Conservation (phyloP, 768 basidiomycete species). For the Tylopilus subfusipes region DNA sequence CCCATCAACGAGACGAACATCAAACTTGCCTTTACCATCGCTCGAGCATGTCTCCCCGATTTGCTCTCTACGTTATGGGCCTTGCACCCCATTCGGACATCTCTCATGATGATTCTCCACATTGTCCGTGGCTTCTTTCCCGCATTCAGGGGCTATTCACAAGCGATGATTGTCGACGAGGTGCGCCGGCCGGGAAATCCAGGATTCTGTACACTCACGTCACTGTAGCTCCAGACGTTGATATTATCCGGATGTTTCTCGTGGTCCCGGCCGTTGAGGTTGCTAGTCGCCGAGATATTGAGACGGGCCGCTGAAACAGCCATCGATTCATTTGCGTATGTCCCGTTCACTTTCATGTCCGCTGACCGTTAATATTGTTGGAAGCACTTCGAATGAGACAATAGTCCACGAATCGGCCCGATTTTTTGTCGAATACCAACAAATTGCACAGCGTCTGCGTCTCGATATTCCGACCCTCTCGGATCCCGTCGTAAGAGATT, state of each 20-base stretch:
- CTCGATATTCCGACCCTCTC: constrained; percentile 77
- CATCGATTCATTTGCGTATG: constrained; percentile 74
- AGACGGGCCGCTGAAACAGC: constrained; percentile 61
- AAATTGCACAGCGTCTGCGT: constrained; percentile 71
- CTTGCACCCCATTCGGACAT: constrained; percentile 65
- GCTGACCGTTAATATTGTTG: constrained; percentile 1
- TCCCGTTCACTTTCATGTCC: constrained; percentile 20
- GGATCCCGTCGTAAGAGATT: constrained; percentile 68
- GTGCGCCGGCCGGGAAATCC: constrained; percentile 38
- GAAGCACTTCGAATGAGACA: constrained; percentile 65
- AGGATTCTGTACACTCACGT: not conserved
- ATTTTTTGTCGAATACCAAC: constrained; percentile 73
- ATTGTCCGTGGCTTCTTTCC: constrained; percentile 72
- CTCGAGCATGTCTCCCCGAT: constrained; percentile 51
- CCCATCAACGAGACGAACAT: constrained; percentile 56
- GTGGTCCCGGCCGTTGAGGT: constrained; percentile 58
- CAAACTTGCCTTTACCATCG: constrained; percentile 52
- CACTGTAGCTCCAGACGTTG: constrained; percentile 59
- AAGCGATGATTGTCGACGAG: constrained; percentile 84
- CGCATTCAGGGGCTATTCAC: constrained; percentile 81
- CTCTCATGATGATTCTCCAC: constrained; percentile 69
- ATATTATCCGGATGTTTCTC: constrained; percentile 70
- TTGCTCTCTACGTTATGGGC: constrained; percentile 49
- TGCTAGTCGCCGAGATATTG: constrained; percentile 59
- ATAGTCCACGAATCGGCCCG: constrained; percentile 70